These are phyloP conservation scores for Backusella psychrophila DNA, from an alignment of 192 early-diverging fungal genomes.

Conservation along the genomic window DNA sequence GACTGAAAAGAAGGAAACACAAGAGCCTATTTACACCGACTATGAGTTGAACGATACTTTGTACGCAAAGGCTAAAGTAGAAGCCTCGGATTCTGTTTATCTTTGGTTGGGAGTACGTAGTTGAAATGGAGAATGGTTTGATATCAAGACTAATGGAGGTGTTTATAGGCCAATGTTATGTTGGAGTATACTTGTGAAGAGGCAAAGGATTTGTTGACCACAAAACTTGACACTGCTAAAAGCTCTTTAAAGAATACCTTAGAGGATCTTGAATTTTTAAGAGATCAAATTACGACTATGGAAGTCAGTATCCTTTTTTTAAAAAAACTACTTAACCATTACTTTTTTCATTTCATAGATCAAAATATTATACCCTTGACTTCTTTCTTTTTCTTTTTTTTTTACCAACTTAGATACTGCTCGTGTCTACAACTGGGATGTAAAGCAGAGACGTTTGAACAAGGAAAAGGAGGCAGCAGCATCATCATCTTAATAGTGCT, in stretches of 20 bases:
- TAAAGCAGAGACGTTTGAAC: slow-evolving; percentile 70
- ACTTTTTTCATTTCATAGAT: background rate
- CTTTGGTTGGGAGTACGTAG: slow-evolving; percentile 90
- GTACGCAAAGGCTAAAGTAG: slow-evolving; percentile 80
- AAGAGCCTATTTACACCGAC: slow-evolving; percentile 67
- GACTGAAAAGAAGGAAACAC: slow-evolving; percentile 45
- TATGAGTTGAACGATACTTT: slow-evolving; percentile 97
- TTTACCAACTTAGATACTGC: slow-evolving; percentile 67
- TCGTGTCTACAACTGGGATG: slow-evolving; percentile 98
- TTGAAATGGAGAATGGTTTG: background rate
- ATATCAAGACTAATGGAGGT: background rate
- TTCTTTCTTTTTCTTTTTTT: background rate
- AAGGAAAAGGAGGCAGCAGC: slow-evolving; percentile 37
- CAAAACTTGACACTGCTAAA: slow-evolving; percentile 75
- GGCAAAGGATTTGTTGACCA: slow-evolving; percentile 71
- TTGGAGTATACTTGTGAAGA: slow-evolving; percentile 92
- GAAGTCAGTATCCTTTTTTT: slow-evolving; percentile 75
- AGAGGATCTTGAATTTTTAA: slow-evolving; percentile 91
- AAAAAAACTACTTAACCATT: background rate
- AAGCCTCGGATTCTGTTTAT: slow-evolving; percentile 76
- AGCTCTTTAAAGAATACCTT: slow-evolving; percentile 69
- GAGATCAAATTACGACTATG: slow-evolving; percentile 99
- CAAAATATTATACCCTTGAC: slow-evolving; percentile 23
- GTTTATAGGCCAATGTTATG: slow-evolving; percentile 92
- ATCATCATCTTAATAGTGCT: slow-evolving; percentile 10